phyloP scores from a whole-genome alignment of 768 basidiomycete genomes.

The Cubamyces lactineus region DNA sequence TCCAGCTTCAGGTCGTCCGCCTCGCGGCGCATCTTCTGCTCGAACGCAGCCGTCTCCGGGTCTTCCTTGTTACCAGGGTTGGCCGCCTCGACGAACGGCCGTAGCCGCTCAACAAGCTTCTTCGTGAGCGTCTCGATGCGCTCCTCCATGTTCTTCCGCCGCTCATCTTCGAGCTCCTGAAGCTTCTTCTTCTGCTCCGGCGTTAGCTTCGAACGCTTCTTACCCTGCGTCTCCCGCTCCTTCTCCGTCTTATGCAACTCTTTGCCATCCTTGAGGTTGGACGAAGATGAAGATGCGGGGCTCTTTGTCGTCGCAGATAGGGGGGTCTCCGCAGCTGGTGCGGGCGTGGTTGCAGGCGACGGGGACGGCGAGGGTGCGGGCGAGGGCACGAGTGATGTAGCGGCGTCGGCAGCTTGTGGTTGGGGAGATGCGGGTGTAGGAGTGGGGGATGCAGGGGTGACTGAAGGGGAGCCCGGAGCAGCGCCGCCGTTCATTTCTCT shows the following conservation, averaged over 20 bases:
- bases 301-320: constrained; percentile 14
- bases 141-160: constrained; percentile 76
- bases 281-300: constrained; percentile 30
- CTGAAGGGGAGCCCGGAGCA: constrained; percentile 33
- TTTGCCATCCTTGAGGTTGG: constrained; percentile 32
- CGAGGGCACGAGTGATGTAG: constrained; percentile 8
- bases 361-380: constrained; percentile 14
- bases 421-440: constrained; percentile 11
- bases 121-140: constrained; percentile 73
- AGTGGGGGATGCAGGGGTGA: constrained; percentile 19
- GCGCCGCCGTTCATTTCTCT: constrained; percentile 59
- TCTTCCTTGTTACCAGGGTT: constrained; percentile 81
- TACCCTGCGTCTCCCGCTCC: constrained; percentile 39
- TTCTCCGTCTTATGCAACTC: constrained; percentile 32
- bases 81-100: constrained; percentile 91
- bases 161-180: constrained; percentile 78
- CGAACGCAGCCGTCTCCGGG: constrained; percentile 79
- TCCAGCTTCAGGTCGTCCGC: constrained; percentile 96
- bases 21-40: constrained; percentile 76
- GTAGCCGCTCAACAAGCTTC: constrained; percentile 82
- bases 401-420: constrained; percentile 1
- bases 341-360: neutral
- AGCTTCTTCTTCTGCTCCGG: constrained; percentile 88
- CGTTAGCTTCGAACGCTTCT: constrained; percentile 57
- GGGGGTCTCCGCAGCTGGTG: constrained; percentile 8